phyloP scores from a whole-genome alignment of 768 basidiomycete genomes.

The Tricholoma bakamatsutake region DNA sequence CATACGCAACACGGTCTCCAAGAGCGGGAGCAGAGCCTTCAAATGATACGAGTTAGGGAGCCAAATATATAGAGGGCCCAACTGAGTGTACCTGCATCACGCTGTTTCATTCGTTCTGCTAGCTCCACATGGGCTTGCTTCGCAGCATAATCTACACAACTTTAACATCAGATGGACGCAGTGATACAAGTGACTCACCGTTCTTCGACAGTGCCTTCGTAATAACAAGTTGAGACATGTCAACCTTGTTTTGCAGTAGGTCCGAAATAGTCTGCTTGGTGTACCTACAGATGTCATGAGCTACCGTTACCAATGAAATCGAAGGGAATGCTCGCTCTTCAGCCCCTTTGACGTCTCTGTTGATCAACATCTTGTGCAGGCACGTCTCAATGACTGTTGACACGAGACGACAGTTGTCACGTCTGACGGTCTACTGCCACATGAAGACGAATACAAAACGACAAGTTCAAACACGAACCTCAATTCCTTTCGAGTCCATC shows the following conservation, averaged over 20 bases:
- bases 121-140: conserved; percentile 98
- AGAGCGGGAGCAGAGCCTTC: conserved; percentile 92
- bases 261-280: conserved; percentile 92
- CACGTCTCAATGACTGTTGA: conserved; percentile 98
- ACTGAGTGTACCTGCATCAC: conserved; percentile 69
- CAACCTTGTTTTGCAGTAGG: conserved; percentile 91
- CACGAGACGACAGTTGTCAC: conserved; percentile 98
- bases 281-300: conserved; percentile 48
- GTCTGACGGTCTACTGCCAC: conserved; percentile 76
- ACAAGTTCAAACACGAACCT: conserved; percentile 45
- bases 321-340: conserved; percentile 55
- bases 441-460: not conserved
- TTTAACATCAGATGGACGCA: not conserved
- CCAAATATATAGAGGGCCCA: not conserved
- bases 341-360: conserved; percentile 89
- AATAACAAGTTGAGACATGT: conserved; percentile 99
- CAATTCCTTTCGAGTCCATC: conserved; percentile 99
- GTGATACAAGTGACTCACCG: conserved; percentile 34
- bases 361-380: conserved; percentile 95
- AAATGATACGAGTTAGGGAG: not conserved
- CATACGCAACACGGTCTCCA: conserved; percentile 98
- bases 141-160: conserved; percentile 69
- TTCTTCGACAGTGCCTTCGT: conserved; percentile 94
- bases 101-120: conserved; percentile 91
- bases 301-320: not conserved